These are phyloP conservation scores for Taphrina sp. DNA, from an alignment of 1,139 yeast genomes.

Conservation along the genomic window DNA sequence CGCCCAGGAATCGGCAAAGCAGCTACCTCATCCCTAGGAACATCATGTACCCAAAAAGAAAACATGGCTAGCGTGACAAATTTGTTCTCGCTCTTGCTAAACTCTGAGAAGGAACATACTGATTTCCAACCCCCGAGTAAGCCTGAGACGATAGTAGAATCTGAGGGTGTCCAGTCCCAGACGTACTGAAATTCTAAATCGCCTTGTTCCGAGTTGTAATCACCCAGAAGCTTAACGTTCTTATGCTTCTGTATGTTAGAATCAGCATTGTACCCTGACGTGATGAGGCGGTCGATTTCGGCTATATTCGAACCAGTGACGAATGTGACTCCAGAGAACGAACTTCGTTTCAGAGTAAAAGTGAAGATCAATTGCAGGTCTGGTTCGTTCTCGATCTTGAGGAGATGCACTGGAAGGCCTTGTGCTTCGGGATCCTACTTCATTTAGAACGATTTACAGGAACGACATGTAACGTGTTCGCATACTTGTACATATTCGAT, in stretches of 20 bases:
- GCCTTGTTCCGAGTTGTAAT: constrained; percentile 14
- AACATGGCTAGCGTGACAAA: constrained; percentile 44
- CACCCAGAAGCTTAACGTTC: constrained; percentile 33
- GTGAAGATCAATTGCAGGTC: constrained; percentile 26
- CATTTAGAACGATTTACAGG: not conserved
- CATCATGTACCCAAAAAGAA: constrained; percentile 43
- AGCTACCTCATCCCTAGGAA: constrained; percentile 29
- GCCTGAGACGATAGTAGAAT: constrained; percentile 21
- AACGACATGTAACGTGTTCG: too few relatives aligned
- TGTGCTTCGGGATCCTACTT: constrained; percentile 28
- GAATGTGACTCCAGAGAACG: constrained; percentile 42
- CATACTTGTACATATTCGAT: constrained; percentile 30
- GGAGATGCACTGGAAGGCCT: constrained; percentile 18
- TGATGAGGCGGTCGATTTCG: constrained; percentile 44
- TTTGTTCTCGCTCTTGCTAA: constrained; percentile 45
- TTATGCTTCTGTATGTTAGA: constrained; percentile 43
- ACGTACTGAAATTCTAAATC: constrained; percentile 21
- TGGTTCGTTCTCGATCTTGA: constrained; percentile 19
- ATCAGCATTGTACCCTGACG: constrained; percentile 46
- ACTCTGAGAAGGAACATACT: constrained; percentile 45
- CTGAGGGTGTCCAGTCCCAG: constrained; percentile 29
- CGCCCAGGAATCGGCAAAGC: constrained; percentile 32
- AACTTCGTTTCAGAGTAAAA: constrained; percentile 25
- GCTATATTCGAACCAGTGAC: constrained; percentile 42
- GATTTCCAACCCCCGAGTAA: constrained; percentile 35